A percentile compares a stretch with the other conserved stretches of the same genome.
Evolutionary conservation across 2,329 filamentous ascomycete genomes (phyloP).

Genomic region (Hypocrella siamensis): DNA sequence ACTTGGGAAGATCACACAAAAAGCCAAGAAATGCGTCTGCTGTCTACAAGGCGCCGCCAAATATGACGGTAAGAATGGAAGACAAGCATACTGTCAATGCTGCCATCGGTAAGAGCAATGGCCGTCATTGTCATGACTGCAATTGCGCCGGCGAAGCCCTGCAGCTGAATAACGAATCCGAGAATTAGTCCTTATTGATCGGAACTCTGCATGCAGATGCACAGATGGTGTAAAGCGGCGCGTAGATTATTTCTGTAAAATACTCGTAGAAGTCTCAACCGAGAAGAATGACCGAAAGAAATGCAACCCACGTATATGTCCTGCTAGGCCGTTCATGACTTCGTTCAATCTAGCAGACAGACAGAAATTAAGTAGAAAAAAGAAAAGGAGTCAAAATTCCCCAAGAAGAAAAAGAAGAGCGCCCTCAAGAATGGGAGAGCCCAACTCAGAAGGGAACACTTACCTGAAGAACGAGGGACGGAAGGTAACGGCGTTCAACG

Average conservation of each 20-base stretch:
- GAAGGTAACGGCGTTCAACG: slow-evolving; percentile 65
- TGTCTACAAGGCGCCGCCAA: slow-evolving; percentile 48
- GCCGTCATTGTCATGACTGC: slow-evolving; percentile 59
- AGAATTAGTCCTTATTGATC: slow-evolving; percentile 50
- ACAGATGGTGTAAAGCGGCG: slow-evolving; percentile 52
- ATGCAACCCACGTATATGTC: slow-evolving; percentile 60
- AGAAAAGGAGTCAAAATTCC: too few species aligned
- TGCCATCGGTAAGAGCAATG: slow-evolving; percentile 52
- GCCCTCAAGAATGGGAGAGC: background rate
- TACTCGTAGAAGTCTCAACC: slow-evolving; percentile 61
- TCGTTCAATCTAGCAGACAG: slow-evolving; percentile 45
- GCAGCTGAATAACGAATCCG: slow-evolving; percentile 47
- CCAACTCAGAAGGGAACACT: background rate
- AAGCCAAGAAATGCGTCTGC: slow-evolving; percentile 47
- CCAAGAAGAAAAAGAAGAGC: background rate
- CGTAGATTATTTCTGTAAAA: slow-evolving; percentile 46
- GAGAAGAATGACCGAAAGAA: slow-evolving; percentile 54
- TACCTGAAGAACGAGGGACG: slow-evolving; percentile 47
- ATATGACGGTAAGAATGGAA: slow-evolving; percentile 42
- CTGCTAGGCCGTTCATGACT: slow-evolving; percentile 62
- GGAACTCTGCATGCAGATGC: slow-evolving; percentile 30
- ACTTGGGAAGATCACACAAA: slow-evolving; percentile 25
- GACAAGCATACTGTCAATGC: slow-evolving; percentile 43
- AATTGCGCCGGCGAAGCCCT: slow-evolving; percentile 59
- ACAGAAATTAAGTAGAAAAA: too few species aligned